These are phyloP conservation scores for Cladorrhinum sp. DNA, from an alignment of 2,329 filamentous ascomycete species.

Conservation along the genomic window DNA sequence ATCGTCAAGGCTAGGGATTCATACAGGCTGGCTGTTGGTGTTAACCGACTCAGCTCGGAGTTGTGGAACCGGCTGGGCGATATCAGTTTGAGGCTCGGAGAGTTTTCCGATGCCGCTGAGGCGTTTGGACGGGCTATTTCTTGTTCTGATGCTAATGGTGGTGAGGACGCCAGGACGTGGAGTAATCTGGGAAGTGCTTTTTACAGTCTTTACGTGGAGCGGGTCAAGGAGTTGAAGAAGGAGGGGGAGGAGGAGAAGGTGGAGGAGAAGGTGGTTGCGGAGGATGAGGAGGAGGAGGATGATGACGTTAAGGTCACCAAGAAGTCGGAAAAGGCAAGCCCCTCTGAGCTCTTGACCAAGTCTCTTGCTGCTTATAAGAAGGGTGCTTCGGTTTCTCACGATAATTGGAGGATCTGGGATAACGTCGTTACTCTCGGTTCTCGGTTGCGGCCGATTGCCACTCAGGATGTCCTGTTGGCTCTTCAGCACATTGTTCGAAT, in stretches of 20 bases:
- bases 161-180: slow-evolving; percentile 89
- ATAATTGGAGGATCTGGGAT: slow-evolving; percentile 93
- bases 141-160: slow-evolving; percentile 61
- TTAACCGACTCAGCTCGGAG: slow-evolving; percentile 77
- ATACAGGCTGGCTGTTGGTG: slow-evolving; percentile 71
- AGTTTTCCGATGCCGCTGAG: slow-evolving; percentile 75
- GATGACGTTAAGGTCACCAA: background rate
- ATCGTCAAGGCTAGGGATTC: slow-evolving; percentile 69
- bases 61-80: slow-evolving; percentile 92
- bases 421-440: slow-evolving; percentile 88
- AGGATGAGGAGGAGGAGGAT: slow-evolving; percentile 30
- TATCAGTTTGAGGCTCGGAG: slow-evolving; percentile 72
- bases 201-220: slow-evolving; percentile 62
- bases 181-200: slow-evolving; percentile 88
- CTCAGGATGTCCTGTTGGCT: slow-evolving; percentile 72
- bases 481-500: slow-evolving; percentile 74
- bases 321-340: slow-evolving; percentile 41
- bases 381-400: slow-evolving; percentile 76
- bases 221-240: slow-evolving; percentile 39
- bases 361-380: slow-evolving; percentile 83
- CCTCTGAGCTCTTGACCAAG: slow-evolving; percentile 64
- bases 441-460: slow-evolving; percentile 70
- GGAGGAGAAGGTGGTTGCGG: slow-evolving; percentile 13
- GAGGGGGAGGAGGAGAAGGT: slow-evolving; percentile 20
- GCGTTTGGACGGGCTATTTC: slow-evolving; percentile 81